Evolutionary conservation across 352 stramenopile species (phyloP), one percentile per base, ranked within the genome.

Genomic region (Pythium apleroticum): DNA sequence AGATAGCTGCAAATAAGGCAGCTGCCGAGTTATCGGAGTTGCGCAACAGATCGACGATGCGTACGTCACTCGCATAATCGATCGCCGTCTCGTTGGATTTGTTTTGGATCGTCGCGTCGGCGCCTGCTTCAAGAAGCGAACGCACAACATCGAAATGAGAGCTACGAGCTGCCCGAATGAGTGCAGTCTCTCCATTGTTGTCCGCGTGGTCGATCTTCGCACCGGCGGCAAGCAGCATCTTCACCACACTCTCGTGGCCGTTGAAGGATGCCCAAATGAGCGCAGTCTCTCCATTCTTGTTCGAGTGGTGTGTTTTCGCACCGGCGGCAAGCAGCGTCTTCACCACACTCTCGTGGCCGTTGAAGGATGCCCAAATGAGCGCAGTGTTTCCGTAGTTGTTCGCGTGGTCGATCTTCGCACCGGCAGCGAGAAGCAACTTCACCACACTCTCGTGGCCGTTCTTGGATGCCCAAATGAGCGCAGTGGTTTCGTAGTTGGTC

Each of bases 221-320:
- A 11, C 74, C 76, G 11, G 70, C 66, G 8, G 57, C 52, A 15
- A 84, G 19, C 2, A 84, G 64, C 15, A 55, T 54, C 30, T 67
- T 22, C 17, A 80, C 65, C 30, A 60, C 59, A 3, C 45, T 62
- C 17, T 35, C 25, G 28, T 84, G 74, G 1, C 74, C 35, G 14
- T n/a, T n/a, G 11, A 10, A 15, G 5, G 35, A 12, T 17, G 35
- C 35, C 11, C 17, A 15, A n/a, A 17, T 43, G 35, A 43, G 9
- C 15, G 35, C 9, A 6, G 35, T 43, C 4, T n/a, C 15, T 17
- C 35, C 35, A 7, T 43, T 6, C 11, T 43, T 43, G 35, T 43
- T 43, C 11, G 35, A 10, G 10, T 43, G 35, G 35, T 43, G 4
- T 10, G n/a, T 8, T 14, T 4, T n/a, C 35, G 15, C 35, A 15